Percentiles rank a stretch among this genome's conserved stretches.
These are phyloP conservation scores for Mucor piriformis DNA, from an alignment of 371 early-diverging fungal species.

Conservation along the genomic window DNA sequence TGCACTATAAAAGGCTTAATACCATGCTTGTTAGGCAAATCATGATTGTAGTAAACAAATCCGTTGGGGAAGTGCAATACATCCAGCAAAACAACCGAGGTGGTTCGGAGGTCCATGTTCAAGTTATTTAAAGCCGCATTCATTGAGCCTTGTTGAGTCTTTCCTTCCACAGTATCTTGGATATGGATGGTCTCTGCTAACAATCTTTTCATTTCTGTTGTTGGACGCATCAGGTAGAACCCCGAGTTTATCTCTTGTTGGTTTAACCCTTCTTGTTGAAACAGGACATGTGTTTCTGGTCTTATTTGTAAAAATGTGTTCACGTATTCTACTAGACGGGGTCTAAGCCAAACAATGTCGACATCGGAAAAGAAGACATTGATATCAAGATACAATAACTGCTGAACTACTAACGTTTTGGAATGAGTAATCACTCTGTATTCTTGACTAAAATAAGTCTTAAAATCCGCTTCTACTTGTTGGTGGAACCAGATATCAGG, in stretches of 20 bases:
- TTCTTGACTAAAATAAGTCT: conserved; percentile 43
- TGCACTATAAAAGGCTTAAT: conserved; percentile 48
- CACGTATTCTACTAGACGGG: conserved; percentile 38
- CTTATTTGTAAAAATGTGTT: conserved; percentile 31
- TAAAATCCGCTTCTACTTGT: conserved; percentile 40
- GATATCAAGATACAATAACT: conserved; percentile 39
- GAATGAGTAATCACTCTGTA: conserved; percentile 48
- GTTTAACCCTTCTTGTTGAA: conserved; percentile 44
- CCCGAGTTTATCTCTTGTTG: conserved; percentile 39
- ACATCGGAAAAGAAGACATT: conserved; percentile 47
- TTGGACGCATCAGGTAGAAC: conserved; percentile 47
- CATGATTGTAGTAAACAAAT: conserved; percentile 34
- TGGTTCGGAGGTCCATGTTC: conserved; percentile 34
- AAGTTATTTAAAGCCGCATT: conserved; percentile 37
- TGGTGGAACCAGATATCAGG: conserved; percentile 48
- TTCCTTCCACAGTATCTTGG: conserved; percentile 31
- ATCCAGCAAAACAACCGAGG: conserved; percentile 37
- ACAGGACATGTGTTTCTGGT: conserved; percentile 40
- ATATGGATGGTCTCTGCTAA: conserved; percentile 42
- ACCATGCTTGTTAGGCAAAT: conserved; percentile 32
- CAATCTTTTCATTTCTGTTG: conserved; percentile 32
- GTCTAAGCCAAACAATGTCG: conserved; percentile 46
- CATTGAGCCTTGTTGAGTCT: conserved; percentile 50
- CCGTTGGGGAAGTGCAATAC: conserved; percentile 49
- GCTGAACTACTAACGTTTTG: conserved; percentile 47